A percentile compares a stretch with the other conserved stretches of the same genome.
Conservation (phyloP, 1,139 yeast genomes). For the Suhomyces maxii region DNA sequence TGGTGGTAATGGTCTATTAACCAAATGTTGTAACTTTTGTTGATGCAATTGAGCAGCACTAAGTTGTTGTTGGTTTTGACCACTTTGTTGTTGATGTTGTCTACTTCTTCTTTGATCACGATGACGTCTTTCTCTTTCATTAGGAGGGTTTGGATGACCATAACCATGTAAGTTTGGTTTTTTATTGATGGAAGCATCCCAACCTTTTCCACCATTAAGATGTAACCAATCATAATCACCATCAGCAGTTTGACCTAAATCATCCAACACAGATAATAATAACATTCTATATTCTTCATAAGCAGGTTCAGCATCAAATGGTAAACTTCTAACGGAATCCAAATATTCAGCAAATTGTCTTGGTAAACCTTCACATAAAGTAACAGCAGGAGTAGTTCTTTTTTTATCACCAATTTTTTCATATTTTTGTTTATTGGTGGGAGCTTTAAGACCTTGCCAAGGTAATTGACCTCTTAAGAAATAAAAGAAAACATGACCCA, state of each 20-base stretch:
- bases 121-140: conserved; percentile 35
- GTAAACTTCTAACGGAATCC: conserved; percentile 76
- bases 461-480: conserved; percentile 92
- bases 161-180: conserved; percentile 91
- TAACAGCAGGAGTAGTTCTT: conserved; percentile 77
- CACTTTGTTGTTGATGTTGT: conserved; percentile 34
- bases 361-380: conserved; percentile 81
- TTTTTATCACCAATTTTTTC: conserved; percentile 96
- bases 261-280: conserved; percentile 70
- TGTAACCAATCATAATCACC: conserved; percentile 95
- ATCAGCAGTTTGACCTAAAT: conserved; percentile 73
- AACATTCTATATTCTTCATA: conserved; percentile 80
- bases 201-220: conserved; percentile 87
- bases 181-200: conserved; percentile 81
- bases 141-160: conserved; percentile 61
- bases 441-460: conserved; percentile 99
- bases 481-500: conserved; percentile 94
- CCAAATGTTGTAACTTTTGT: conserved; percentile 52
- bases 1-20: conserved; percentile 52
- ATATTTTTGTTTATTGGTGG: conserved; percentile 92
- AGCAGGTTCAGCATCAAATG: conserved; percentile 94
- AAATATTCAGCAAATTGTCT: conserved; percentile 84
- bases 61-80: conserved; percentile 30
- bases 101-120: conserved; percentile 46
- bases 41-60: conserved; percentile 49